Conservation (phyloP, 768 basidiomycete species). For the Hypsizygus marmoreus region DNA sequence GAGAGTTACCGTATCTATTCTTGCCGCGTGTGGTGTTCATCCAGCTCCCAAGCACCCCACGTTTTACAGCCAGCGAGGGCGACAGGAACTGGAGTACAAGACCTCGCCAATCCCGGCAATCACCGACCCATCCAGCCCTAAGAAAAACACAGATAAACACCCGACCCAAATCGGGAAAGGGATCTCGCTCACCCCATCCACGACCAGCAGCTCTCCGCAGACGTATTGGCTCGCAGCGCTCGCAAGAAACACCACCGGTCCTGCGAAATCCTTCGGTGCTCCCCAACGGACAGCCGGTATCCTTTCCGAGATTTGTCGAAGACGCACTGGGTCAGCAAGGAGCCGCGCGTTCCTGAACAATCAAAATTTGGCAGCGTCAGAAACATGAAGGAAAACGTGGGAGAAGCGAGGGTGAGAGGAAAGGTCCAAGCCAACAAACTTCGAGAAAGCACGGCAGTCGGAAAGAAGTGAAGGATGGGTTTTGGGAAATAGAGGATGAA, state of each 20-base stretch:
- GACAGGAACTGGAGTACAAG: no score
- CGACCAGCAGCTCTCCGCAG: slow-evolving; percentile 68
- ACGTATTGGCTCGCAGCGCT: slow-evolving; percentile 71
- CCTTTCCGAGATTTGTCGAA: slow-evolving; percentile 71
- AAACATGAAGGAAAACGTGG: slow-evolving; percentile 1
- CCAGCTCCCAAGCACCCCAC: no score
- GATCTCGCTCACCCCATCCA: slow-evolving; percentile 58
- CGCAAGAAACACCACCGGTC: slow-evolving; percentile 70
- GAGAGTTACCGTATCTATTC: no score
- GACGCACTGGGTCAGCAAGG: slow-evolving; percentile 58
- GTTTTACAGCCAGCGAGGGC: no score
- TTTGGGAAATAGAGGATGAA: not conserved
- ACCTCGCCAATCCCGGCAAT: slow-evolving; percentile 16
- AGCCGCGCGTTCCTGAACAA: slow-evolving; percentile 47
- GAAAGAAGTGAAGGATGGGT: not conserved
- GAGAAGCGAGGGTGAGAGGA: slow-evolving; percentile 1
- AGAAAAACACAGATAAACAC: slow-evolving; percentile 19
- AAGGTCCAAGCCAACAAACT: slow-evolving; percentile 4
- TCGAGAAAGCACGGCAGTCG: slow-evolving; percentile 5
- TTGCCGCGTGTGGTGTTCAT: no score
- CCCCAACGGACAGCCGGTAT: slow-evolving; percentile 79
- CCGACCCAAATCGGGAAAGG: slow-evolving; percentile 12
- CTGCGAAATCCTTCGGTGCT: slow-evolving; percentile 71
- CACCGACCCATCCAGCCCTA: slow-evolving; percentile 68
- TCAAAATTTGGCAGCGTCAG: slow-evolving; percentile 1